Evolutionary conservation across 2,329 filamentous ascomycete genomes (phyloP), one percentile per base, ranked within the genome.

Genomic region (Aspergillus glaucus): DNA sequence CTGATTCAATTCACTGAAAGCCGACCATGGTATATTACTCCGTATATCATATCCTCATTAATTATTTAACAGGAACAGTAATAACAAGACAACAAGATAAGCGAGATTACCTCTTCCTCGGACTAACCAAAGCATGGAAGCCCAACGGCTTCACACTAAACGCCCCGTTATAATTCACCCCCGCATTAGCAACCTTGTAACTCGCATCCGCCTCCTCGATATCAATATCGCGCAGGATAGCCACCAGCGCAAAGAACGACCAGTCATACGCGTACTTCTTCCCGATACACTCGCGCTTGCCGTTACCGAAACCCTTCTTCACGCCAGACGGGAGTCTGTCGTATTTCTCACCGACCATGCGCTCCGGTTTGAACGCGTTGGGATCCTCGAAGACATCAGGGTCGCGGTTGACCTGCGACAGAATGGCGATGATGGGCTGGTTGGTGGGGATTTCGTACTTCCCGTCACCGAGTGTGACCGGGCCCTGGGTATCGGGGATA

Each of bases 211-310:
- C 79, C 42, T 83, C 62, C 45, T 75, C 73, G 48, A 90, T 79
- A 54, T 87, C 78, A 65, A 89, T 86, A 54, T 85, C 86, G 58
- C 87, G 84, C 48, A 90, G 70, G 6, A 88, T 66, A 54, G 82
- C 75, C 0, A 81, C 79, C 53, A 84, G 71, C 6, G 77, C 75
- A 5, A 87, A 67, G 8, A 86, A 62, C 1, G 79, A 77, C 69
- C 90, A 87, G 60, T 90, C 85, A 82, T 82, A 86, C 1, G 87
- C 86, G 64, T 89, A 90, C 0, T 78, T 75, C 6, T 82, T 73
- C 1, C 87, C 87, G 49, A 89, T 88, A 55, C 87, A 92, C 1
- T 73, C 80, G 43, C 87, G 73, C 51, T 79, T 75, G 2, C 86
- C 87, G 50, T 87, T 86, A 0, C 87, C 87, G 57, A 90, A 92